Evolutionary conservation across 371 early-diverging fungal genomes (phyloP).

Genomic region (Mortierella sp.): DNA sequence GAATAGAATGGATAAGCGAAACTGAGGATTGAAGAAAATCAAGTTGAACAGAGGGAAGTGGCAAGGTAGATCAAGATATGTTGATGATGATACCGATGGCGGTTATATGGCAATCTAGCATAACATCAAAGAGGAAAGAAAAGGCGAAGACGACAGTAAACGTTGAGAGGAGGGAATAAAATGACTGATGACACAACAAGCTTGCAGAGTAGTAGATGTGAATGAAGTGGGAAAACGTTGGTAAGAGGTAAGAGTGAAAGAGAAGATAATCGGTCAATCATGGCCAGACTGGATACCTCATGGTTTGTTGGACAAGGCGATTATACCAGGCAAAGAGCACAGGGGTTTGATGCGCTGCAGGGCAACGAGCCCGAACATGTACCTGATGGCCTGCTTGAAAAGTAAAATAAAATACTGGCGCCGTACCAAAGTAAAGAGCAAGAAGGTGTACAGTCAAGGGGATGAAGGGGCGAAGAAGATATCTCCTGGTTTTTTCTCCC

Average conservation of each 20-base stretch:
- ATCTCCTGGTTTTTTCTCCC: not conserved
- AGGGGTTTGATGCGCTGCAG: not conserved
- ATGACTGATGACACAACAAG: not conserved
- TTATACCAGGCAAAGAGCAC: conserved; percentile 2
- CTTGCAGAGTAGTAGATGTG: not conserved
- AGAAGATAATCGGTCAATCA: not conserved
- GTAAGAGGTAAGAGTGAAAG: conserved; percentile 3
- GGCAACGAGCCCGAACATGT: not conserved
- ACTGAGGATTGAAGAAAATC: not conserved
- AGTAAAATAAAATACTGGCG: not conserved
- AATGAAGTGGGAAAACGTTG: not conserved
- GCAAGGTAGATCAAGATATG: not conserved
- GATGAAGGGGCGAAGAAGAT: not conserved
- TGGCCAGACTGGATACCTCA: not conserved
- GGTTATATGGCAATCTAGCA: not conserved
- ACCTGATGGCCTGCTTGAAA: not conserved
- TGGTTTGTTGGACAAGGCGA: not conserved
- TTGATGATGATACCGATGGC: not conserved
- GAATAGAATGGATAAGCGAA: not conserved
- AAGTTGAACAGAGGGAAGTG: not conserved
- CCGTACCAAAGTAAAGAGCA: not conserved
- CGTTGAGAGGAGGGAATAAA: not conserved
- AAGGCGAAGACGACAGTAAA: not conserved
- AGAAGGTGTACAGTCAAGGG: not conserved
- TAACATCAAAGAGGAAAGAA: not conserved